Percentiles rank a stretch among this genome's conserved stretches.
These are phyloP conservation scores for Penicillium mononematosum DNA, from an alignment of 495 filamentous ascomycete genomes.

Conservation along the genomic window DNA sequence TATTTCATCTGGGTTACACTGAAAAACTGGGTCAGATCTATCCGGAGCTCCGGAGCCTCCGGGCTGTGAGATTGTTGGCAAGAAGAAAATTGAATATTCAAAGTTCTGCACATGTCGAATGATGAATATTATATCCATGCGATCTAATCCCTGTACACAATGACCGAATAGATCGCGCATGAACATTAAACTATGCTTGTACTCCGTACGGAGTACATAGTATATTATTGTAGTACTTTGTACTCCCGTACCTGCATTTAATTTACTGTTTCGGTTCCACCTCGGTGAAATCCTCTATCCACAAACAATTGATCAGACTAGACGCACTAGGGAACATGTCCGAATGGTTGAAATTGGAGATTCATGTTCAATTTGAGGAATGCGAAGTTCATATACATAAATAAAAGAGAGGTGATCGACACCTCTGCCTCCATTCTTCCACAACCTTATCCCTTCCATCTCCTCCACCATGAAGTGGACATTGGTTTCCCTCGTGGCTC, in stretches of 20 bases:
- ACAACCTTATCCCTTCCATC: constrained; percentile 8
- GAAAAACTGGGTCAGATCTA: not conserved
- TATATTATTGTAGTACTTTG: no score
- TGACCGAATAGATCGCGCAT: no score
- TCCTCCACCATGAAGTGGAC: constrained; percentile 34
- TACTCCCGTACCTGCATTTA: not conserved
- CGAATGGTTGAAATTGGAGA: constrained; percentile 2
- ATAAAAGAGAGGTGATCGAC: constrained; percentile 18
- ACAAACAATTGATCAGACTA: constrained; percentile 6
- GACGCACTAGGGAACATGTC: constrained; percentile 24
- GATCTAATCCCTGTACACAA: no score
- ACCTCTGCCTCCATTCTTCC: constrained; percentile 6
- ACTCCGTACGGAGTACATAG: no score
- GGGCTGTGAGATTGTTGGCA: no score
- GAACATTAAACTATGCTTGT: no score
- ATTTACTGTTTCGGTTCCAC: not conserved
- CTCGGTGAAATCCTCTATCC: not conserved
- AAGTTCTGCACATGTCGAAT: no score
- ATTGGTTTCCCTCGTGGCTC: constrained; percentile 22
- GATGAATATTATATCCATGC: no score
- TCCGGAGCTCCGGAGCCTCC: no score
- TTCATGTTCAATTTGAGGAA: constrained; percentile 3
- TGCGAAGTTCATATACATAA: not conserved
- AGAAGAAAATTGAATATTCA: no score
- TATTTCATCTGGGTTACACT: not conserved